phyloP scores from a whole-genome alignment of 768 basidiomycete species.

The Termitomyces sp. region DNA sequence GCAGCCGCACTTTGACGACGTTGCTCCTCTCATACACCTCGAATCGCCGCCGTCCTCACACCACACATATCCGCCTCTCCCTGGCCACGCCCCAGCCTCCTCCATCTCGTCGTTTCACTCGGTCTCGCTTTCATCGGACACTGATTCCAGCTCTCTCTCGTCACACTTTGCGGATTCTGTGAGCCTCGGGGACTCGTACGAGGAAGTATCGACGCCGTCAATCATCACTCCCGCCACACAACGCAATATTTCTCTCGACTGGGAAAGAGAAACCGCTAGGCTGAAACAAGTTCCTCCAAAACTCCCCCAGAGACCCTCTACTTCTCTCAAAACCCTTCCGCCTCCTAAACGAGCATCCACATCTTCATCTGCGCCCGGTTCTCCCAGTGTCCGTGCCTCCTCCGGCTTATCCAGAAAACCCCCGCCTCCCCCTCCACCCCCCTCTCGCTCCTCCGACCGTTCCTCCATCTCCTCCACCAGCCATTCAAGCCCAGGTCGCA shows the following conservation, averaged over 20 bases:
- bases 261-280: too few relatives aligned
- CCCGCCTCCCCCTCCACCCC: constrained; percentile 39
- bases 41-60: constrained; percentile 65
- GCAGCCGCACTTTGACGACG: too few relatives aligned
- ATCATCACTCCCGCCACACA: constrained; percentile 49
- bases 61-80: constrained; percentile 51
- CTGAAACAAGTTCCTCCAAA: constrained; percentile 39
- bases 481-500: constrained; percentile 29
- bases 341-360: constrained; percentile 19
- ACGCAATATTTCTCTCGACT: too few relatives aligned
- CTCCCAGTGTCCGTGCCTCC: constrained; percentile 20
- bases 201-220: constrained; percentile 57
- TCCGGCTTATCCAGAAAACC: constrained; percentile 31
- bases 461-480: constrained; percentile 49
- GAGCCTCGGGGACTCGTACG: constrained; percentile 71
- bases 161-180: too few relatives aligned
- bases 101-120: constrained; percentile 84
- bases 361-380: too few relatives aligned
- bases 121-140: constrained; percentile 73
- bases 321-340: constrained; percentile 20
- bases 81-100: constrained; percentile 56
- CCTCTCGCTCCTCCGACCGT: constrained; percentile 56
- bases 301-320: constrained; percentile 44
- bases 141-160: constrained; percentile 38
- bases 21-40: constrained; percentile 52